Conservation (phyloP, 495 filamentous ascomycete species). For the Penicillium salamii region DNA sequence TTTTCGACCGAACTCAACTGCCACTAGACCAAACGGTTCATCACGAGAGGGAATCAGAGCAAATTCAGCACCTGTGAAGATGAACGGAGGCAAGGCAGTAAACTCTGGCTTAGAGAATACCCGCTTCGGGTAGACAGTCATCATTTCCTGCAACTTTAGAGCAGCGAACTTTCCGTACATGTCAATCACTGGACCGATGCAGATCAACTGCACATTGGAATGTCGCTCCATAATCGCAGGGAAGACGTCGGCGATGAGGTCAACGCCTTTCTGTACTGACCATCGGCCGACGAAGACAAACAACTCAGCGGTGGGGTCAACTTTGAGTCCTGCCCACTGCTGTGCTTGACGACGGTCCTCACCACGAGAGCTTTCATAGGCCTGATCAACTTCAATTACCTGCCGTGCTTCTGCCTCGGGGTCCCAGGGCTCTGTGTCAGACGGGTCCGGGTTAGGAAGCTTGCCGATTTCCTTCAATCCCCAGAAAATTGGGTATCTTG, state of each 20-base stretch:
- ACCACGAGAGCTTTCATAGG: slow-evolving; percentile 55
- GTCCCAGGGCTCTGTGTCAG: slow-evolving; percentile 64
- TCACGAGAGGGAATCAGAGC: slow-evolving; percentile 78
- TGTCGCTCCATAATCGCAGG: slow-evolving; percentile 65
- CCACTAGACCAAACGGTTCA: slow-evolving; percentile 75
- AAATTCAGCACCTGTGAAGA: slow-evolving; percentile 77
- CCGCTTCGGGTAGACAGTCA: slow-evolving; percentile 68
- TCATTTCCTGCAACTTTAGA: slow-evolving; percentile 65
- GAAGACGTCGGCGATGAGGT: slow-evolving; percentile 76
- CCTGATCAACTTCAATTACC: slow-evolving; percentile 52
- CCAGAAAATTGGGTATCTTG: slow-evolving; percentile 77
- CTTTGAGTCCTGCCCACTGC: slow-evolving; percentile 69
- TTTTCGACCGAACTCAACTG: slow-evolving; percentile 75
- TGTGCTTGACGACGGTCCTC: slow-evolving; percentile 56
- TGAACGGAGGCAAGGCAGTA: slow-evolving; percentile 69
- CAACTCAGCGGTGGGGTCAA: slow-evolving; percentile 66
- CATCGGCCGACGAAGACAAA: slow-evolving; percentile 77
- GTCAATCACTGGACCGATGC: slow-evolving; percentile 72
- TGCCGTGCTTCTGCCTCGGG: slow-evolving; percentile 39
- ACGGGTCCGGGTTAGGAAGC: slow-evolving; percentile 73
- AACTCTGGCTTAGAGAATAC: slow-evolving; percentile 80
- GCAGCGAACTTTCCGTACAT: slow-evolving; percentile 76
- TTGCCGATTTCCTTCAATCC: slow-evolving; percentile 67
- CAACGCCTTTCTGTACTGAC: slow-evolving; percentile 75
- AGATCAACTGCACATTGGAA: slow-evolving; percentile 65